Percentiles rank a stretch among this genome's conserved stretches.
Conservation (phyloP, 129 eudicot species). For the Chrysanthemum lavandulifolium region DNA sequence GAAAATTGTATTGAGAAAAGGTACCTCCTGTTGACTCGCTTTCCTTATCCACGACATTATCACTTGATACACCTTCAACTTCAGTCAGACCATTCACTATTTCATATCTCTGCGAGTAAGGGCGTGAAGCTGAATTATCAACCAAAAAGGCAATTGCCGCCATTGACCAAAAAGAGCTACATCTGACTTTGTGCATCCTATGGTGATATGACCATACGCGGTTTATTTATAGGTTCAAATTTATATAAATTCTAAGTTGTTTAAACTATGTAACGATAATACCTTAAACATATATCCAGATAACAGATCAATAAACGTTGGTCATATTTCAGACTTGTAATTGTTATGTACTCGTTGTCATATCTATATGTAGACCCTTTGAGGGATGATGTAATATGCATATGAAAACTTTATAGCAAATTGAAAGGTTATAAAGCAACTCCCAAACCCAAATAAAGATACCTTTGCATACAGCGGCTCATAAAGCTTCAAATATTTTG, state of each 20-base stretch:
- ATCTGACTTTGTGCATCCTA: slow-evolving; percentile 1
- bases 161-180: not conserved
- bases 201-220: not conserved
- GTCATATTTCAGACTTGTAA: no score
- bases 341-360: no score
- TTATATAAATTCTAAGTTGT: not conserved
- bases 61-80: slow-evolving; percentile 56
- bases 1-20: not conserved
- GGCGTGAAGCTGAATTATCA: slow-evolving; percentile 12
- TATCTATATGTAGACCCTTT: not conserved
- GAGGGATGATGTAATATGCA: not conserved
- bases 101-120: slow-evolving; percentile 60
- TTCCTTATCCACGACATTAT: slow-evolving; percentile 31
- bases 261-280: slow-evolving; percentile 1
- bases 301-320: not conserved
- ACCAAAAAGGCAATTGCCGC: not conserved
- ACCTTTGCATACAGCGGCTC: slow-evolving; percentile 74
- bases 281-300: not conserved
- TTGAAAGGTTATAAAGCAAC: not conserved
- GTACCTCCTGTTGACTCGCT: slow-evolving; percentile 45
- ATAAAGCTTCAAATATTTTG: slow-evolving; percentile 69
- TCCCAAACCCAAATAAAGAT: not conserved
- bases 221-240: not conserved
- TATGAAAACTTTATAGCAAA: slow-evolving; percentile 3
- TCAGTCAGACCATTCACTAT: slow-evolving; percentile 80